Base-by-base conservation (phyloP, 345 rosid species). In the Lepidium aucheri region DNA sequence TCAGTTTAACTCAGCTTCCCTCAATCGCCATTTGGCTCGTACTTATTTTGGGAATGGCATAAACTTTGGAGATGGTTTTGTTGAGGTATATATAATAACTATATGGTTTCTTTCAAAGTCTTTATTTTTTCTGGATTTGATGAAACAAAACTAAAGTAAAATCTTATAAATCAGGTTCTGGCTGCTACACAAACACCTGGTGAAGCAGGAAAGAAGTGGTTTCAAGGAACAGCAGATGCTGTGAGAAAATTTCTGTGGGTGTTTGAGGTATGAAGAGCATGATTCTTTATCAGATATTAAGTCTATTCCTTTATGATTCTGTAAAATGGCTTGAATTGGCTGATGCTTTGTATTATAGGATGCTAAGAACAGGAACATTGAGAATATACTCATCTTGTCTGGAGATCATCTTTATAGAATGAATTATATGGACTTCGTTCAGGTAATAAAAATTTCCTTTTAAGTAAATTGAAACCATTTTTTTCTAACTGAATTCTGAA, bases 141-240 rank as follows among this genome's bases (percentile, higher is more conserved):
- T 70, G 42, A 9, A 6, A 9, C 0, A 53, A 20, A 54, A 6
- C 20, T 34, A 43, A 38, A 4, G 56, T 13, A 40, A 35, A 3
- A 44, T 41, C 9, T 15, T 47, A 36, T 68, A 56, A 20, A 63
- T 69, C 77, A 92, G 98, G 87, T 93, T 76, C 81, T 93, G 16
- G 98, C 98, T 53, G 99, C 99, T 60, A 93, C 97, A 67, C 99
- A 93, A 81, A 93, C 99, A 6, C 86, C 96, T 0, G 96, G 99
- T 20, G 99, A 90, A 80, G 54, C 88, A 3, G 99, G 97, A 61
- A 85, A 81, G 74, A 84, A 74, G 13, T 93, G 97, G 99, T 93
- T 90, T 71, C 95, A 93, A 84, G 99, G 99, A 78, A 93, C 99
- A 28, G 97, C 99, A 14, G 99, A 93, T 79, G 99, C 99, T 78